A percentile compares a stretch with the other conserved stretches of the same genome.
These are phyloP conservation scores for Auricularia heimuer DNA, from an alignment of 768 basidiomycete genomes.

Conservation along the genomic window DNA sequence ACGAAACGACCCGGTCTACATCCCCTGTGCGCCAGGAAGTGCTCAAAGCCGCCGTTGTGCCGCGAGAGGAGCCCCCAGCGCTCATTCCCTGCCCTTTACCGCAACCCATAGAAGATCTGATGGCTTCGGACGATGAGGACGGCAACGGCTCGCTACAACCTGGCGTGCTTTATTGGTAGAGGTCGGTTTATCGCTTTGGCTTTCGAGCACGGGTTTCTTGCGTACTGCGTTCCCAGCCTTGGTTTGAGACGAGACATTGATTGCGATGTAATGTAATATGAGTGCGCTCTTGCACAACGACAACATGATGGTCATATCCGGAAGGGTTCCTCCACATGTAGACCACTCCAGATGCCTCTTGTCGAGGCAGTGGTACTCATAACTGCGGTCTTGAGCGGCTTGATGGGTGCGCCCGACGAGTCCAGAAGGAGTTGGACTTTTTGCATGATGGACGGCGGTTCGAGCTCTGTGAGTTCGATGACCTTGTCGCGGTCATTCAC, in stretches of 20 bases:
- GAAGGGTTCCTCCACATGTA: conserved; percentile 69
- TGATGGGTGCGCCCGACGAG: conserved; percentile 80
- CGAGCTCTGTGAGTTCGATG: conserved; percentile 64
- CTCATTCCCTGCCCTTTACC: neutral
- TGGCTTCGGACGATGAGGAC: neutral
- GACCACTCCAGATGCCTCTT: conserved; percentile 83
- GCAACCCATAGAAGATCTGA: neutral
- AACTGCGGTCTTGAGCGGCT: conserved; percentile 63
- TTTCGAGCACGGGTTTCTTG: neutral
- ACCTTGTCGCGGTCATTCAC: conserved; percentile 87
- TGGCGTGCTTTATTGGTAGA: neutral
- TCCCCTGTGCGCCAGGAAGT: neutral
- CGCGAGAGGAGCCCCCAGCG: neutral
- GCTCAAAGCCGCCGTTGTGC: neutral
- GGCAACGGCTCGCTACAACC: neutral
- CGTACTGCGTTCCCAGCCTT: neutral
- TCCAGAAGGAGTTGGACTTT: conserved; percentile 81
- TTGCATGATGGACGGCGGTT: conserved; percentile 60
- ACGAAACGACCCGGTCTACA: neutral
- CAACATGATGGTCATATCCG: conserved; percentile 22
- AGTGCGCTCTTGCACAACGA: neutral
- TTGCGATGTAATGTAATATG: neutral
- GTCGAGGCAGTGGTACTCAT: conserved; percentile 72
- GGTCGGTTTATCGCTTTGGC: neutral
- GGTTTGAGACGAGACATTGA: neutral